Conservation (phyloP, 2,329 filamentous ascomycete genomes). For the Talaromyces verruculosus region DNA sequence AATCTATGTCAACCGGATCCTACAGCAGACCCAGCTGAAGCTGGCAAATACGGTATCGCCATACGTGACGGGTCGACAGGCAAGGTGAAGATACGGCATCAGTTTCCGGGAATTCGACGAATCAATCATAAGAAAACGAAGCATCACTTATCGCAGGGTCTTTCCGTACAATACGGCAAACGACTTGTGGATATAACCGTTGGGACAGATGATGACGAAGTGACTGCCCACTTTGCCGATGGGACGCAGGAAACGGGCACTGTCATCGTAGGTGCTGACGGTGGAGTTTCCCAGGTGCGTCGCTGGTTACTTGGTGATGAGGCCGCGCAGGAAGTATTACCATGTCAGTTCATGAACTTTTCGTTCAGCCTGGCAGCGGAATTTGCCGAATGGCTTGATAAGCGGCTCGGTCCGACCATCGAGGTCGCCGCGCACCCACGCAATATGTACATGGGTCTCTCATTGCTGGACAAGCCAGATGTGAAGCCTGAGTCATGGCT, state of each 20-base stretch:
- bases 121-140: slow-evolving; percentile 17
- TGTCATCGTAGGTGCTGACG: slow-evolving; percentile 14
- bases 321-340: slow-evolving; percentile 8
- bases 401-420: slow-evolving; percentile 9
- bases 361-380: slow-evolving; percentile 10
- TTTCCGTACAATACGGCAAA: slow-evolving; percentile 15
- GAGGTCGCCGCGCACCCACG: slow-evolving; percentile 12
- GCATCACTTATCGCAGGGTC: slow-evolving; percentile 1
- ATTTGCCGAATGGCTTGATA: slow-evolving; percentile 1
- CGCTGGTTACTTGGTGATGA: slow-evolving; percentile 14
- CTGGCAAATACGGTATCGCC: slow-evolving; percentile 7
- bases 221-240: slow-evolving; percentile 15
- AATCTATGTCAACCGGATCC: slow-evolving; percentile 14
- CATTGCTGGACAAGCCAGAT: slow-evolving; percentile 17
- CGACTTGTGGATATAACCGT: slow-evolving; percentile 3
- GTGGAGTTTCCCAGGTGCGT: slow-evolving; percentile 12
- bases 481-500: slow-evolving; percentile 12
- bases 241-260: slow-evolving; percentile 14
- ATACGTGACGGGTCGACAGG: slow-evolving; percentile 11
- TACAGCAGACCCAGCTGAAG: background rate
- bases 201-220: background rate
- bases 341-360: slow-evolving; percentile 18
- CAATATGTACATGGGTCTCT: slow-evolving; percentile 16
- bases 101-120: slow-evolving; percentile 7
- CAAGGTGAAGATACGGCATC: background rate